Base-by-base conservation (phyloP, 2,329 filamentous ascomycete genomes). In the Truncatella angustata region DNA sequence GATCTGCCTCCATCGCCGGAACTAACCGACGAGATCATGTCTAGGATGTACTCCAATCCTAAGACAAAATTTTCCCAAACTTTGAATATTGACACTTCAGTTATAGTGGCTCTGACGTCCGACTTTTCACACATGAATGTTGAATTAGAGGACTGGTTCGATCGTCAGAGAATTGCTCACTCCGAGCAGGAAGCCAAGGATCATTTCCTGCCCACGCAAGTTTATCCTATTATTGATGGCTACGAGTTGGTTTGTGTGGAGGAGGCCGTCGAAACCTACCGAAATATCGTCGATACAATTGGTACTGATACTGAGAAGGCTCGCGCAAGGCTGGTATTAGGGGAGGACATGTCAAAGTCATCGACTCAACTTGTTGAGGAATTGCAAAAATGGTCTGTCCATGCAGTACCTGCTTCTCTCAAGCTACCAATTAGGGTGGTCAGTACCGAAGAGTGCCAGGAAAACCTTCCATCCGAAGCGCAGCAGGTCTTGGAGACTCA, bases 41-140 rank as follows among this genome's bases (percentile, higher is more conserved):
- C 55, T 28, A 37, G 28, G 39, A 67, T 68, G 64, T 60, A 59
- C 14, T 64, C 66, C 21, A 59, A 56, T 23, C 65, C 63, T 6
- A 60, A 51, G 36, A 54, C 58, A 11, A 57, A 50, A 12, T 62
- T 66, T 39, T 59, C 62, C 0, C 30, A 59, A 23, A 49, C 60
- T 30, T 54, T 86, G 24, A 85, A 87, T 60, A 76, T 87, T 51
- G 84, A 87, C 65, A 85, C 82, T 50, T 90, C 87, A 1, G 81
- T 90, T 43, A 76, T 92, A 5, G 78, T 92, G 4, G 87, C 87
- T 4, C 72, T 91, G 2, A 80, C 87, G 1, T 90, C 87, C 0
- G 88, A 92, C 60, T 82, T 91, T 23, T 87, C 85, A 2, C 86
- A 91, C 63, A 61, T 62, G 4, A 53, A 58, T 5, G 67, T 76